Conservation (phyloP, 192 early-diverging fungal genomes). For the Coemansia sp. region DNA sequence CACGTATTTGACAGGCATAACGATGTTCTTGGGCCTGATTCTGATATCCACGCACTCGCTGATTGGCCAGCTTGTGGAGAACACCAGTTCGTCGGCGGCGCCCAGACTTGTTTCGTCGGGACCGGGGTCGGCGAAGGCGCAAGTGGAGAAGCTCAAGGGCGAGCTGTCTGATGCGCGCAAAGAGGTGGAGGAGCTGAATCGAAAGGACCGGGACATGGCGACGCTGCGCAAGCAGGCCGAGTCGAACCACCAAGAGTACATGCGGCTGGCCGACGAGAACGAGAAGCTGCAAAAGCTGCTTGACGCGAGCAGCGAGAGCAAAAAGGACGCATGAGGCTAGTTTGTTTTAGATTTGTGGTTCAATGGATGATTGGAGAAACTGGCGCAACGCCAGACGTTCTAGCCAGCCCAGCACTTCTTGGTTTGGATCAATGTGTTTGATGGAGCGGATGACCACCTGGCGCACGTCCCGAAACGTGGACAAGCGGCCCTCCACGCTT, state of each 20-base stretch:
- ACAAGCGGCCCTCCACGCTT: constrained; percentile 34
- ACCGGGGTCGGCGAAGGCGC: constrained; percentile 25
- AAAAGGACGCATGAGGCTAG: constrained; percentile 42
- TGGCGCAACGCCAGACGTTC: constrained; percentile 39
- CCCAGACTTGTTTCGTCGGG: constrained; percentile 24
- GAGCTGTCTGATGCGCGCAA: constrained; percentile 42
- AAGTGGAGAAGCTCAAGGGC: constrained; percentile 35
- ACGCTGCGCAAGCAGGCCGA: constrained; percentile 57
- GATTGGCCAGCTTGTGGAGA: constrained; percentile 40
- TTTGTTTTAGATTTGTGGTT: not conserved
- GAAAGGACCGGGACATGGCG: constrained; percentile 48
- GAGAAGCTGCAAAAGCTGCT: constrained; percentile 41
- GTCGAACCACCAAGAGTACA: constrained; percentile 52
- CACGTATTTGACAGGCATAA: constrained; percentile 58
- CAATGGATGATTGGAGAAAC: constrained; percentile 2
- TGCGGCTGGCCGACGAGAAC: constrained; percentile 53
- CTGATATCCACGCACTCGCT: constrained; percentile 52
- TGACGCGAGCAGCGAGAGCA: constrained; percentile 31
- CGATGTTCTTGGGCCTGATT: constrained; percentile 57
- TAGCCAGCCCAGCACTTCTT: constrained; percentile 44
- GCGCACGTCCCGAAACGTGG: constrained; percentile 29
- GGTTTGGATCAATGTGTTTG: constrained; percentile 23
- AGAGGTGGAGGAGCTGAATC: constrained; percentile 50
- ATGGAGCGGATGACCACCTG: constrained; percentile 29
- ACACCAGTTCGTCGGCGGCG: constrained; percentile 13